These are phyloP conservation scores for Saccharomycopsis synnaedendra DNA, from an alignment of 805 yeast species.

Conservation along the genomic window DNA sequence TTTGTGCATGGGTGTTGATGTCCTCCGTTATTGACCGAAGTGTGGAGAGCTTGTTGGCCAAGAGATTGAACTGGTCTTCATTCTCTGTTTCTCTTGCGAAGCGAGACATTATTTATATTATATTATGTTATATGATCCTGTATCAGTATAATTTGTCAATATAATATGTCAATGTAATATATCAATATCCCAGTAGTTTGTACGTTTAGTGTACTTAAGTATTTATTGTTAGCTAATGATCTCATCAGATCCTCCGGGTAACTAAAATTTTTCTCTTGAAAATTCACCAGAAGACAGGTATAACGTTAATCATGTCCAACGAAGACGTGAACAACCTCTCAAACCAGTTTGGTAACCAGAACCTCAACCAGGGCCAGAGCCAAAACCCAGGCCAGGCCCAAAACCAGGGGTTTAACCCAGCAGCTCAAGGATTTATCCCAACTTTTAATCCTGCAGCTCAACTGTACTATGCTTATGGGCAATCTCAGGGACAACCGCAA, in stretches of 20 bases:
- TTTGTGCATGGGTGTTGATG: constrained; percentile 53
- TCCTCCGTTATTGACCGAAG: constrained; percentile 59
- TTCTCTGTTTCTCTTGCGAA: constrained; percentile 31
- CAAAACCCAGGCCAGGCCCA: constrained; percentile 1
- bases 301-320: constrained; percentile 1
- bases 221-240: no score
- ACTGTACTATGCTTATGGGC: no score
- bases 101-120: constrained; percentile 1
- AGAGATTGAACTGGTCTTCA: constrained; percentile 47
- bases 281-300: no score
- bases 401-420: constrained; percentile 5
- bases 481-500: neutral
- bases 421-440: constrained; percentile 1
- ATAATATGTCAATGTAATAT: no score
- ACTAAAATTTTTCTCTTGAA: no score
- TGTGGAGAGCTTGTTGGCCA: constrained; percentile 55
- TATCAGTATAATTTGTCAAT: no score
- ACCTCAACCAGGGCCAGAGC: constrained; percentile 1
- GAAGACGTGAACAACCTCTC: constrained; percentile 13
- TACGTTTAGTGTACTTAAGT: no score
- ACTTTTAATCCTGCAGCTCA: constrained; percentile 1
- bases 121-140: neutral
- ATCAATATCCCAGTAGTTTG: no score
- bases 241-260: no score
- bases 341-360: constrained; percentile 15